Evolutionary conservation across 805 yeast genomes (phyloP), one percentile per base, ranked within the genome.

Genomic region (Saccharomycopsis olivae): DNA sequence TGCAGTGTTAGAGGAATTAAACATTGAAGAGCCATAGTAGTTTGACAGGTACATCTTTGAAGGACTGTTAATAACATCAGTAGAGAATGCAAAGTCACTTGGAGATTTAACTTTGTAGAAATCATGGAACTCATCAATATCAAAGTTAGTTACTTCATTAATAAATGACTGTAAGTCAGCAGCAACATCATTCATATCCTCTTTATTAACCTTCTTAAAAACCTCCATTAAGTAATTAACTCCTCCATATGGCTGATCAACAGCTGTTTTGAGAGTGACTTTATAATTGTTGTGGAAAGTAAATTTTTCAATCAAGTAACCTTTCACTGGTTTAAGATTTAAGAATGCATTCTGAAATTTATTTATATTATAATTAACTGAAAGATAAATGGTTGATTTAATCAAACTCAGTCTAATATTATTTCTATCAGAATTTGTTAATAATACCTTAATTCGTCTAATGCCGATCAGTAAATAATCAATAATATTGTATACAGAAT

Each of bases 261-360:
- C n/a, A n/a, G n/a, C n/a, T n/a, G n/a, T n/a, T n/a, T n/a, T n/a
- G 15, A 37, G 16, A 21, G 33, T 25, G 4, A 6, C n/a, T 9
- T 17, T 11, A 19, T 33, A 33, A 20, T 33, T 27, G 23, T 20
- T 38, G 14, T 25, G 17, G 30, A 37, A 41, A 23, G 18, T 29
- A 23, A 15, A 43, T 33, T 43, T 40, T 29, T 43, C 47, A 32
- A 43, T 40, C 33, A 43, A 15, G 24, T 40, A 43, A 13, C 47
- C 47, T 20, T 39, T 39, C 19, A 43, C 31, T 24, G 47, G 44
- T 14, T 30, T 43, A 14, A 39, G 14, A 10, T 27, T 14, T 3
- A 43, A 25, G 18, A 43, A 33, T n/a, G 14, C n/a, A n/a, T 16
- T 10, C 21, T 34, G 20, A 19, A 29, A 30, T 10, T 18, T 23